Base-by-base conservation (phyloP, 225 moss, liverwort and hornwort species). In the Rhytidiadelphus loreus region DNA sequence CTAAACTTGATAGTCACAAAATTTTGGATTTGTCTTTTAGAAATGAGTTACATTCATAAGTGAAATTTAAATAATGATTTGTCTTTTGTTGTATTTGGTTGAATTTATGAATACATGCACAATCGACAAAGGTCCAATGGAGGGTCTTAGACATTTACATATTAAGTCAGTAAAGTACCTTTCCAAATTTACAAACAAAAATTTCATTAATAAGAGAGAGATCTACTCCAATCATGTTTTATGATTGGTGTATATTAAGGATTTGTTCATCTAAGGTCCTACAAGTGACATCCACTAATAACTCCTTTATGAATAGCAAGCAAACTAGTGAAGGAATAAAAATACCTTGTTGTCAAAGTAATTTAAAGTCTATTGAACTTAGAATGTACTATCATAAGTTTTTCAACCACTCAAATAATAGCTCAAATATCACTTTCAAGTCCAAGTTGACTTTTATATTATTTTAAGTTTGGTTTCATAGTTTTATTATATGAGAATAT, bases 361-460 rank as follows among this genome's bases (percentile, higher is more conserved):
- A 72, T 72, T 71, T 72, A 3, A 28, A 72, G 10, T 6, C 6
- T 44, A 3, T 44, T 72, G 16, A 28, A 44, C 16, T 44, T 1
- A 0, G 0, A 3, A 16, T 72, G 1, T 72, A 44, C 10, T 72
- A 14, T 16, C 10, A 44, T 72, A 0, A 2, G 2, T 26, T 44
- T 43, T 72, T 43, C 28, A 28, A 16, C 9, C 41, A 28, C 16
- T 28, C 17, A 44, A 28, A 28, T 9, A 72, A 9, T 9, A 44
- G 28, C 6, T 44, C 44, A 72, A 72, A 72, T 44, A 44, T 72
- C 72, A 44, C 10, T 72, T 72, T 6, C 10, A 72, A 72, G 16
- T 8, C 28, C 5, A 43, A 71, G 8, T 44, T 16, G 5, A 1
- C 9, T 9, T 28, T 28, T 69, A 16, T 43, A 44, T 8, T 16